Percentiles rank a stretch among this genome's conserved stretches.
Evolutionary conservation across 2,329 filamentous ascomycete species (phyloP).

Genomic region (Ilyonectria sp.): DNA sequence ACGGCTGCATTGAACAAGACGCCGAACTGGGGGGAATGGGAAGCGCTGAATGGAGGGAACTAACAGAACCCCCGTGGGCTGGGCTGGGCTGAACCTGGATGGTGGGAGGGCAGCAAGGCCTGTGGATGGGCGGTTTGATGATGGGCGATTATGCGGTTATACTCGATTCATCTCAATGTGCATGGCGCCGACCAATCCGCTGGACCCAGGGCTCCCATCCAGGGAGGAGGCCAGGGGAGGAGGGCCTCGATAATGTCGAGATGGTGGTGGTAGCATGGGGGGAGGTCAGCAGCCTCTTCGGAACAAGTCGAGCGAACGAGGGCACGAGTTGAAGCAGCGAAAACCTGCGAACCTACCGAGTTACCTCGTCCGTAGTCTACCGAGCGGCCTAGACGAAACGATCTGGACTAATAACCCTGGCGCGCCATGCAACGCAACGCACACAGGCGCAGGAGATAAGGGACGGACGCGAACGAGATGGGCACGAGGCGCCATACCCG

Average conservation of each 20-base stretch:
- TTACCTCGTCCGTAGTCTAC: neutral
- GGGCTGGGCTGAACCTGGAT: conserved; percentile 19
- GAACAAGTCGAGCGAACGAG: neutral
- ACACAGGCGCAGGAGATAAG: conserved; percentile 12
- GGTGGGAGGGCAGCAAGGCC: neutral
- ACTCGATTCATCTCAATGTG: conserved; percentile 24
- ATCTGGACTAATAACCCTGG: conserved; percentile 10
- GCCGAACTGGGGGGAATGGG: neutral
- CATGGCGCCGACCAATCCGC: conserved; percentile 23
- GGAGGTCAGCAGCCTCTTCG: conserved; percentile 15
- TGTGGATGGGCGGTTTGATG: neutral
- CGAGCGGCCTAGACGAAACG: neutral
- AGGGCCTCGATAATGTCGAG: conserved; percentile 23
- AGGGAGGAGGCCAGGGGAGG: conserved; percentile 3
- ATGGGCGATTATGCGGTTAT: conserved; percentile 11
- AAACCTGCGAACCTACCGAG: no score
- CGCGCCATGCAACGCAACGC: conserved; percentile 4
- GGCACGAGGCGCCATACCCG: conserved; percentile 25
- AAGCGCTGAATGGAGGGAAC: neutral
- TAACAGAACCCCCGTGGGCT: conserved; percentile 10
- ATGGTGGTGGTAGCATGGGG: conserved; percentile 7
- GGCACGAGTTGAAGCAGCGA: no score
- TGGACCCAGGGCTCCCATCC: conserved; percentile 7
- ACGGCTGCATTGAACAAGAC: neutral
- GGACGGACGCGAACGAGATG: neutral